Base-by-base conservation (phyloP, 2,329 filamentous ascomycete species). In the Alternaria angustiovoidea region DNA sequence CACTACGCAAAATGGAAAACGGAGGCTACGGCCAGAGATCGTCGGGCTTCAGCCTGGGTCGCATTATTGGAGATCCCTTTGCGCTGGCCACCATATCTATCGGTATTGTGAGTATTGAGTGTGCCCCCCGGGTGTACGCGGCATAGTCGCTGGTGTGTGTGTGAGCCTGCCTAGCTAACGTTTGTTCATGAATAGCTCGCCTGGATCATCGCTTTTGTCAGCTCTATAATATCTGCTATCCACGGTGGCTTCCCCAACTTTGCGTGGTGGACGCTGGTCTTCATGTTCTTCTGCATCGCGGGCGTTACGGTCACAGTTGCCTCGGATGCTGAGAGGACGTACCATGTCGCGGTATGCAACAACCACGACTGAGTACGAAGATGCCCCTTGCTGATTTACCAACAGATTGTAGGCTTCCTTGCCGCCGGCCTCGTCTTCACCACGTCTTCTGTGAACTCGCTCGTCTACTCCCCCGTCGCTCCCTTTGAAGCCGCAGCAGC, bases 51-150 rank as follows among this genome's bases (percentile, higher is more conserved):
- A 90, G 87, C 79, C 80, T 94, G 79, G 91, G 91, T 77, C 96
- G 97, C 81, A 93, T 99, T 72, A 86, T 97, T 63, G 95, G 95
- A 72, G 94, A 99, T 81, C 95, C 95, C 6, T 98, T 99, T 80
- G 94, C 94, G 61, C 87, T 99, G 62, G 93, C 94, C 56, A 98
- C 95, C 36, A 88, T 96, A 66, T 97, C 94, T 59, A 97, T 98
- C 79, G 88, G 91, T 65, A 85, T 92, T 76, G 94, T 97, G 88
- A 80, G 93, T 87, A 26, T 6, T 87, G 26, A n/a, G 14, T 8
- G 8, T 38, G 24, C 7, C 7, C 59, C 46, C 7, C 22, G 22
- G 30, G 30, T 54, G 38, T 30, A 16, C 38, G 53, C 54, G 34
- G 46, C 32, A 16, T 14, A 7, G 20, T 20, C 20, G 20, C 20